Conservation (phyloP, 129 eudicot species). For the Tanacetum coccineum region DNA sequence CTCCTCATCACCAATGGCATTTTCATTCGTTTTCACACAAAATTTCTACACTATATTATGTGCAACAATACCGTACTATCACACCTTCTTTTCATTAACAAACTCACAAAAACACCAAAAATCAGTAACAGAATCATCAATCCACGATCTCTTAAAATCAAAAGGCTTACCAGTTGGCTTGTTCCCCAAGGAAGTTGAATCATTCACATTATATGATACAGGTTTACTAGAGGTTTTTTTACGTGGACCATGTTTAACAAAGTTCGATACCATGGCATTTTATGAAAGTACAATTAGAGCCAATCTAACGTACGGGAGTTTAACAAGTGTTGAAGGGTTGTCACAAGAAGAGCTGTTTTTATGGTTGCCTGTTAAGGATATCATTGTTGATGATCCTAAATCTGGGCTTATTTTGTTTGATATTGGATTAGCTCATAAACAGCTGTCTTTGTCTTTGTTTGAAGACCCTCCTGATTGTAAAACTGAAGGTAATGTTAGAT, state of each 20-base stretch:
- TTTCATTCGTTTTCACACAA: not conserved
- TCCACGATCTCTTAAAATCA: slow-evolving; percentile 62
- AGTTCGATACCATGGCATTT: slow-evolving; percentile 65
- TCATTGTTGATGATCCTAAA: slow-evolving; percentile 59
- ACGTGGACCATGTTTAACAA: slow-evolving; percentile 61
- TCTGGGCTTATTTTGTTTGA: slow-evolving; percentile 67
- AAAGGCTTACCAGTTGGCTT: slow-evolving; percentile 72
- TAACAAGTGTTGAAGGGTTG: slow-evolving; percentile 60
- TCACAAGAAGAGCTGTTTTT: slow-evolving; percentile 73
- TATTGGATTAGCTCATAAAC: slow-evolving; percentile 73
- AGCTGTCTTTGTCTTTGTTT: slow-evolving; percentile 64
- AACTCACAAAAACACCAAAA: not conserved
- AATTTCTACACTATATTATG: slow-evolving; percentile 5
- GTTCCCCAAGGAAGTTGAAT: slow-evolving; percentile 61
- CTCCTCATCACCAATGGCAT: slow-evolving; percentile 38
- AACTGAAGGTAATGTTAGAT: slow-evolving; percentile 30
- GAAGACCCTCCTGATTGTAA: slow-evolving; percentile 85
- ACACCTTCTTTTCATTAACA: slow-evolving; percentile 8
- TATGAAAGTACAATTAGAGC: slow-evolving; percentile 60
- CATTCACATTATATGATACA: slow-evolving; percentile 43
- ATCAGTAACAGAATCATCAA: slow-evolving; percentile 35
- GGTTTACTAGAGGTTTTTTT: slow-evolving; percentile 62
- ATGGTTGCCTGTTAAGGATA: slow-evolving; percentile 78
- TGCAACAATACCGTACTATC: no score
- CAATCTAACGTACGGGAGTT: slow-evolving; percentile 65